Conservation (phyloP, 1,139 yeast genomes). For the Yamadazyma jaroonii region DNA sequence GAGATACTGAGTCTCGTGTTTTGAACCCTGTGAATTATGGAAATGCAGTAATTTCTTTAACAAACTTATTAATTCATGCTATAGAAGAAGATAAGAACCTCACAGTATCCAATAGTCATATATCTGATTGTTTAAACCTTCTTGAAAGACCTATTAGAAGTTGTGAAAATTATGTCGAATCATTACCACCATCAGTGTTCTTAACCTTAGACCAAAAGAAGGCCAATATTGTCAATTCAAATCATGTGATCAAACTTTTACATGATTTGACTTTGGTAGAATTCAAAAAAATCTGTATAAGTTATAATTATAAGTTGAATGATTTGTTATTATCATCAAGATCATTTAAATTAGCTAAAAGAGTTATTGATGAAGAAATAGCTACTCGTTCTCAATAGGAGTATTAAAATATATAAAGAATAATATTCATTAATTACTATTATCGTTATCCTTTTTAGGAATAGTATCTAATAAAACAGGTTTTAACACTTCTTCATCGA, state of each 20-base stretch:
- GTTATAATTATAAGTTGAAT: conserved; percentile 59
- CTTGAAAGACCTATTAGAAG: conserved; percentile 57
- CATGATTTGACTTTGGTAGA: conserved; percentile 64
- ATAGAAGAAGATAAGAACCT: conserved; percentile 61
- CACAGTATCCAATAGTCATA: conserved; percentile 47
- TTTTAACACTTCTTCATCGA: conserved; percentile 93
- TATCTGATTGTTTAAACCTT: conserved; percentile 56
- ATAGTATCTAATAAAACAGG: conserved; percentile 81
- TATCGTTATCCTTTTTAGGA: conserved; percentile 18
- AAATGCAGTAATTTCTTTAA: conserved; percentile 60
- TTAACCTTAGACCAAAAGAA: conserved; percentile 28
- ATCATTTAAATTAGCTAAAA: conserved; percentile 64
- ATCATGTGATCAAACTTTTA: conserved; percentile 48
- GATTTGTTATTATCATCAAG: conserved; percentile 61
- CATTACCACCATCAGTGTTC: conserved; percentile 45
- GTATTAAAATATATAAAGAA: not conserved
- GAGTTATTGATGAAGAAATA: conserved; percentile 68
- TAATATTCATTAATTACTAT: conserved; percentile 1
- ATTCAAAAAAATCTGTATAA: conserved; percentile 60
- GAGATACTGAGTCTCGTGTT: conserved; percentile 60
- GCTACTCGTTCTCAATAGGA: conserved; percentile 20
- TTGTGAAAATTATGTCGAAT: conserved; percentile 35
- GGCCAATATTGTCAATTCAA: conserved; percentile 19
- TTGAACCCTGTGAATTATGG: conserved; percentile 59
- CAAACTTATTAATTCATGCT: conserved; percentile 59